Evolutionary conservation across 2,329 filamentous ascomycete genomes (phyloP).

Genomic region (Microdochium paspali): DNA sequence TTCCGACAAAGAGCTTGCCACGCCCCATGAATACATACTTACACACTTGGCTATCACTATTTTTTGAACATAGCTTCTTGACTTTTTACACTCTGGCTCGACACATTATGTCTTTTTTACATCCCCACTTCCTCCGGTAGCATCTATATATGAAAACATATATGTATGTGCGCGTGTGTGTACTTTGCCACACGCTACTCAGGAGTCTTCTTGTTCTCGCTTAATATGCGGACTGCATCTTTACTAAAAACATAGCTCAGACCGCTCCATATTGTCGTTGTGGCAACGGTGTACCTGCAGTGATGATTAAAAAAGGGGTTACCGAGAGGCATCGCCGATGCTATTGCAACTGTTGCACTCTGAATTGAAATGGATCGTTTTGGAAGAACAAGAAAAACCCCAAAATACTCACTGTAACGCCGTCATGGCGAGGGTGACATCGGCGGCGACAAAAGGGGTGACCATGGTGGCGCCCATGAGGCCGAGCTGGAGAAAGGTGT

Average conservation of each 20-base stretch:
- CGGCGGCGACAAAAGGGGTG: conserved; percentile 60
- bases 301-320: no score
- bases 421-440: conserved; percentile 45
- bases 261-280: conserved; percentile 88
- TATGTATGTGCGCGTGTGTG: neutral
- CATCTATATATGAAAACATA: no score
- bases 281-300: conserved; percentile 77
- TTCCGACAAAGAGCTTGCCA: no score
- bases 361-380: neutral
- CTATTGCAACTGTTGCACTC: no score
- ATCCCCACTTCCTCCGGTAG: no score
- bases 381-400: neutral
- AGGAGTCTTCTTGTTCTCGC: conserved; percentile 19
- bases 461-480: conserved; percentile 80
- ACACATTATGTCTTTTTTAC: no score
- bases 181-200: neutral
- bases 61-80: no score
- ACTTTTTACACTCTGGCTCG: no score
- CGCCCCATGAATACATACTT: no score
- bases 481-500: conserved; percentile 83
- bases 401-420: conserved; percentile 50
- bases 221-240: conserved; percentile 81
- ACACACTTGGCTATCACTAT: no score
- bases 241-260: conserved; percentile 86
- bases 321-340: no score